Base-by-base conservation (phyloP, 148 eudicot species). In the Heliamphora exappendiculata region DNA sequence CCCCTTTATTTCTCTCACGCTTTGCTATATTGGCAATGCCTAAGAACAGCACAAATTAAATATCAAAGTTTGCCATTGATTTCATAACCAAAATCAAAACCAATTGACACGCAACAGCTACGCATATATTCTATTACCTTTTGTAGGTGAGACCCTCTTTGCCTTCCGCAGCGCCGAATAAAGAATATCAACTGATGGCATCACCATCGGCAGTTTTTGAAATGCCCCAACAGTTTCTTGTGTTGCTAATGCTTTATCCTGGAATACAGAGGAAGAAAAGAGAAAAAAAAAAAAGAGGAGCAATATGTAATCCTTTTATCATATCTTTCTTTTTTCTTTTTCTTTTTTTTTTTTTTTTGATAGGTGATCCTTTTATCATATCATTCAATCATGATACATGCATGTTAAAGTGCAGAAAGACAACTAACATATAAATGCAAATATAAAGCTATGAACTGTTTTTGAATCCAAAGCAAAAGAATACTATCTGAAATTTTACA, bases 181-280 rank as follows among this genome's bases (percentile, higher is more conserved):
- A 49, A 93, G 81, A 70, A 96, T 88, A 84, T 93, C 99, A 74
- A 76, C 64, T 50, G 97, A 88, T 55, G 99, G 99, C 98, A 91
- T 91, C 75, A 96, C 99, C 93, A 91, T 91, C 7, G 99, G 99
- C 77, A 96, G 82, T 81, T 91, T 89, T 81, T 96, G 99, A 78
- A 96, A 93, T 65, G 97, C 99, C 70, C 99, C 99, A n/a, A 93
- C 75, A 73, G 72, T 84, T 79, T 88, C 94, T 57, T 76, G 42
- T 47, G 81, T 79, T 42, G 39, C 20, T 50, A 80, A 67, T 74
- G 73, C 75, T 81, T 80, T 81, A 49, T 76, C 87, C 97, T 91
- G 76, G 47, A 79, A 81, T 54, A 39, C 67, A 20, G n/a, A n/a
- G n/a, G n/a, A n/a, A n/a, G n/a, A n/a, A n/a, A n/a, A n/a, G n/a